phyloP scores from a whole-genome alignment of 2,329 filamentous ascomycete genomes.

The Fusarium bulbicola region DNA sequence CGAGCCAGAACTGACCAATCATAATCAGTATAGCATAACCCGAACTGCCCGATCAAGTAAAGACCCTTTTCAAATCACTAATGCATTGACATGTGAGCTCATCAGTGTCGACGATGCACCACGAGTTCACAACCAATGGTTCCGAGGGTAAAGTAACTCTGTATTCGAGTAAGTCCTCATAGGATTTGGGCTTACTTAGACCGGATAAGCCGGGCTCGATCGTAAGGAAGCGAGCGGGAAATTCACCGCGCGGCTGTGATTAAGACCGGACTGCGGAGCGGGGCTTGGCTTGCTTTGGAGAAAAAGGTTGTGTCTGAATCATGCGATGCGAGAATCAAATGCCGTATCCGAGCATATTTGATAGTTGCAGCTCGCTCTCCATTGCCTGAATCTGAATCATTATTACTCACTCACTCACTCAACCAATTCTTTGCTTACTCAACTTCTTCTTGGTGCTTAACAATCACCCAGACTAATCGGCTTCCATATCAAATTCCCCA shows the following conservation, averaged over 20 bases:
- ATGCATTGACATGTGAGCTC: conserved; percentile 33
- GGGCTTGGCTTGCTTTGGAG: conserved; percentile 2
- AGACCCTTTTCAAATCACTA: background rate
- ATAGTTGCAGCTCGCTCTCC: background rate
- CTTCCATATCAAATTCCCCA: background rate
- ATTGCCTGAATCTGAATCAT: background rate
- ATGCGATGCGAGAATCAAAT: conserved; percentile 33
- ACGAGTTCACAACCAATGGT: background rate
- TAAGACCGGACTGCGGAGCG: conserved; percentile 30
- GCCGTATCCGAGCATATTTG: background rate
- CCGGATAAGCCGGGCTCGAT: conserved; percentile 35
- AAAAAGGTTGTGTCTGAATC: conserved; percentile 33
- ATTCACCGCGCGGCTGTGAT: conserved; percentile 43
- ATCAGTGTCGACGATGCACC: conserved; percentile 29
- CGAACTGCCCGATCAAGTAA: conserved; percentile 25
- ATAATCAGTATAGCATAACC: conserved; percentile 1
- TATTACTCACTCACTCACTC: background rate
- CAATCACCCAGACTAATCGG: conserved; percentile 8
- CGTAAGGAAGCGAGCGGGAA: conserved; percentile 21
- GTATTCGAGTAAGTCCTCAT: background rate
- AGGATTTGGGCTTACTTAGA: conserved; percentile 9
- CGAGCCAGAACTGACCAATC: conserved; percentile 4
- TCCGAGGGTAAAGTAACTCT: conserved; percentile 13
- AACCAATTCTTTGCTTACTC: background rate
- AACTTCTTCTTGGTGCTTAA: background rate